These are phyloP conservation scores for Aquilaria yunnanensis DNA, from an alignment of 345 rosid genomes.

Conservation along the genomic window DNA sequence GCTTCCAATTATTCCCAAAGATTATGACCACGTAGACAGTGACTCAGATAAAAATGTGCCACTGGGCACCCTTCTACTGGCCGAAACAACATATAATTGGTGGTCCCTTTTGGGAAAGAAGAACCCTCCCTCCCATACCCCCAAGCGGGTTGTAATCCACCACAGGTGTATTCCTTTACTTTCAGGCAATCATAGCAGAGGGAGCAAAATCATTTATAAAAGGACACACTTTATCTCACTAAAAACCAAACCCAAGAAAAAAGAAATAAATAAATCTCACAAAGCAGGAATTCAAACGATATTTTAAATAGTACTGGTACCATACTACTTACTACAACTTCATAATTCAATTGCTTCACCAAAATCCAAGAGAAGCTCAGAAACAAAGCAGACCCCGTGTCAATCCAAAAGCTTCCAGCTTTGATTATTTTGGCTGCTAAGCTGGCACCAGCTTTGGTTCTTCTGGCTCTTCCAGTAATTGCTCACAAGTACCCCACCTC, in stretches of 20 bases:
- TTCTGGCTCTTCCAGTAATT: conserved; percentile 6
- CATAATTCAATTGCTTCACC: no score
- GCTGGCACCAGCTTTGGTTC: conserved; percentile 18
- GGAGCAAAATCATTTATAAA: background rate
- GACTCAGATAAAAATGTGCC: background rate
- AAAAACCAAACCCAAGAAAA: conserved; percentile 1
- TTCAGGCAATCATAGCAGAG: background rate
- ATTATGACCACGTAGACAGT: no score
- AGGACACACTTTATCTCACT: background rate
- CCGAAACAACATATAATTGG: background rate
- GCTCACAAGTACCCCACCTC: conserved; percentile 17
- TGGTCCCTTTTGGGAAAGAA: conserved; percentile 2
- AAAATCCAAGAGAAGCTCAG: no score
- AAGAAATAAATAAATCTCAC: no score
- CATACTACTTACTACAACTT: no score
- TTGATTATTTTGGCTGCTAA: conserved; percentile 14
- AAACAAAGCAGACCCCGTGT: no score
- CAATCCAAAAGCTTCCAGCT: conserved; percentile 25
- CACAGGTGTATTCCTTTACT: background rate
- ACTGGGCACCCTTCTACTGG: background rate
- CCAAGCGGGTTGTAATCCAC: conserved; percentile 18
- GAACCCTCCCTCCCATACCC: background rate
- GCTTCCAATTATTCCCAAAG: no score
- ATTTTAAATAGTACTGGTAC: no score
- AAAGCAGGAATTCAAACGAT: no score